A percentile compares a stretch with the other conserved stretches of the same genome.
phyloP scores from a whole-genome alignment of 768 basidiomycete species.

The Leccinellum rugosiceps region DNA sequence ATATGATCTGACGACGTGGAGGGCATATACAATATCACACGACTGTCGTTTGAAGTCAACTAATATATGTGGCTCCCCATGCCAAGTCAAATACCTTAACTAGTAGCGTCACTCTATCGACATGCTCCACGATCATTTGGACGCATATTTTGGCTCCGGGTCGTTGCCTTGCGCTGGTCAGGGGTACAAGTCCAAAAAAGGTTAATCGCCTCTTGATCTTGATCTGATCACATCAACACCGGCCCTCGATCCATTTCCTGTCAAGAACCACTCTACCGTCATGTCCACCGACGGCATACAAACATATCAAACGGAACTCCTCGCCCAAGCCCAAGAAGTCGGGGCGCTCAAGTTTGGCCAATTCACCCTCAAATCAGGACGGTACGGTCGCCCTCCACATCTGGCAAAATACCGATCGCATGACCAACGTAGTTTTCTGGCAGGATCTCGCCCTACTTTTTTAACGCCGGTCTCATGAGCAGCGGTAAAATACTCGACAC shows the following conservation, averaged over 20 bases:
- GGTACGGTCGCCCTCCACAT: constrained; percentile 45
- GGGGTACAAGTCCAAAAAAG: constrained; percentile 4
- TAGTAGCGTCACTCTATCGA: too few relatives aligned
- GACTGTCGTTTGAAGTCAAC: too few relatives aligned
- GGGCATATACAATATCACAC: too few relatives aligned
- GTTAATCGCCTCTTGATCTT: too few relatives aligned
- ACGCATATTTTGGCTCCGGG: too few relatives aligned
- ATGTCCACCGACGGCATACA: constrained; percentile 34
- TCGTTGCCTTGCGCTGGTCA: background rate
- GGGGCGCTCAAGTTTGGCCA: constrained; percentile 86
- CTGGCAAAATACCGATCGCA: background rate
- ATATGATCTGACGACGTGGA: too few relatives aligned
- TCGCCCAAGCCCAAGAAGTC: constrained; percentile 61
- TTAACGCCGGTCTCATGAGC: constrained; percentile 89
- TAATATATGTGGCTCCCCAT: too few relatives aligned
- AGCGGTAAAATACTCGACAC: constrained; percentile 77
- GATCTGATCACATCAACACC: too few relatives aligned
- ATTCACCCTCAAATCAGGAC: constrained; percentile 93
- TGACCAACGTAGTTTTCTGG: background rate
- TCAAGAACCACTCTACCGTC: background rate
- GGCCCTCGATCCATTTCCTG: too few relatives aligned
- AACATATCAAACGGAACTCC: constrained; percentile 60
- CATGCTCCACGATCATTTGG: too few relatives aligned
- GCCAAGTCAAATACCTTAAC: too few relatives aligned
- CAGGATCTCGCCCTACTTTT: constrained; percentile 93